Base-by-base conservation (phyloP, 371 early-diverging fungal species). In the Mucor irregularis region DNA sequence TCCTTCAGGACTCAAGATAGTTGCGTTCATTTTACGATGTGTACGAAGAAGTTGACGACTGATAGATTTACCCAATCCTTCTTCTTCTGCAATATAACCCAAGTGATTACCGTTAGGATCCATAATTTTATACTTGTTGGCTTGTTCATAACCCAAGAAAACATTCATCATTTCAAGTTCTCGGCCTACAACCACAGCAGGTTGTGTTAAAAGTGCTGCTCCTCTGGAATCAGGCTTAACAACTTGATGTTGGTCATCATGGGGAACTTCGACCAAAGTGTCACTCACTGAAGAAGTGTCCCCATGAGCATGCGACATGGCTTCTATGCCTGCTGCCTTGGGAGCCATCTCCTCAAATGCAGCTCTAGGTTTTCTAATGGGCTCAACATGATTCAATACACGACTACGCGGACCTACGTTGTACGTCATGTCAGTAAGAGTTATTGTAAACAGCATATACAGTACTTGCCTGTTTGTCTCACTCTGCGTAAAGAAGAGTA, bases 111-210 rank as follows among this genome's bases (percentile, higher is more conserved):
- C 93, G 21, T 69, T 47, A 0, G 86, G 78, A 62, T 90, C 88
- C 59, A 86, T 82, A 35, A 95, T 86, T 5, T 88, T 82, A 57
- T 95, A 94, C 53, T 82, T 79, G 79, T 95, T 95, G 22, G 91
- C 94, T 69, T 95, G 93, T 64, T 95, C 94, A 58, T 83, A 93
- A 11, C 92, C 90, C 69, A 81, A 58, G 35, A 90, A 80, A 2
- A 90, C 79, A 63, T 92, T 94, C 77, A 92, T 67, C 90, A 92
- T 89, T 67, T 92, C 94, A 14, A 92, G 49, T 66, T 94, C 90
- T 17, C 93, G 68, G 3, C 84, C 84, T 39, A 94, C 84, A 7
- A 89, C 76, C 19, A 94, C 50, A 3, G 87, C 86, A 16, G 87
- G 71, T 33, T 85, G 84, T 0, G 80, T 58, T 4, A 86, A 62